Evolutionary conservation across 2,329 filamentous ascomycete genomes (phyloP), one percentile per base, ranked within the genome.

Genomic region (Ceratocystis huliohia): DNA sequence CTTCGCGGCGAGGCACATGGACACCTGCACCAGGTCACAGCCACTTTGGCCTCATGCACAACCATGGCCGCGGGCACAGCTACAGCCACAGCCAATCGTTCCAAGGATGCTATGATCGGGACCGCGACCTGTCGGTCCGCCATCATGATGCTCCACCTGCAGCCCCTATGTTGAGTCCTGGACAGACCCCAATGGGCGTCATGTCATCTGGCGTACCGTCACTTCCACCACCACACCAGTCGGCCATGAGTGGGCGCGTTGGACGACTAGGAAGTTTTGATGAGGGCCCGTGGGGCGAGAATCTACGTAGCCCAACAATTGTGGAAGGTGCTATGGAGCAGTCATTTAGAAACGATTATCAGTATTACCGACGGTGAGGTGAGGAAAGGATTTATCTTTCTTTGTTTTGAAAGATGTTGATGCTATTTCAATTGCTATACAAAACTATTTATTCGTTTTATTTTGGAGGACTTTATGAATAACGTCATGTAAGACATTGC

Each of bases 21-120:
- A 66, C 65, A 28, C 65, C 65, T 4, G 65, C 59, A 7, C 65
- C 59, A 4, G 48, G 20, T 2, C 65, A 66, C 37, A 63, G 53
- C 28, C 45, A 64, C 33, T 59, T 59, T 59, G 33, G 50, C 50
- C 65, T 61, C 62, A 53, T 48, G 7, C 56, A 59, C 3, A 59
- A 59, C 56, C 56, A 59, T 20, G 48, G 48, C 8, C 48, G 25
- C 48, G 48, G 48, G 8, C 8, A 50, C 20, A 65, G 48, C 8
- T 25, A 41, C 22, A 45, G 45, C 4, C 66, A 68, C 22, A 65
- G 62, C 5, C 64, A 64, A 22, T 66, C 64, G 2, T 68, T 66
- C 22, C 33, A 59, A 17, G 61, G 66, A 28, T 28, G 44, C 44
- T n/a, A 45, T 20, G 46, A 57, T n/a, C 64, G 64, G 37, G 66